phyloP scores from a whole-genome alignment of 1,139 yeast genomes.

The Diutina mesorugosa region DNA sequence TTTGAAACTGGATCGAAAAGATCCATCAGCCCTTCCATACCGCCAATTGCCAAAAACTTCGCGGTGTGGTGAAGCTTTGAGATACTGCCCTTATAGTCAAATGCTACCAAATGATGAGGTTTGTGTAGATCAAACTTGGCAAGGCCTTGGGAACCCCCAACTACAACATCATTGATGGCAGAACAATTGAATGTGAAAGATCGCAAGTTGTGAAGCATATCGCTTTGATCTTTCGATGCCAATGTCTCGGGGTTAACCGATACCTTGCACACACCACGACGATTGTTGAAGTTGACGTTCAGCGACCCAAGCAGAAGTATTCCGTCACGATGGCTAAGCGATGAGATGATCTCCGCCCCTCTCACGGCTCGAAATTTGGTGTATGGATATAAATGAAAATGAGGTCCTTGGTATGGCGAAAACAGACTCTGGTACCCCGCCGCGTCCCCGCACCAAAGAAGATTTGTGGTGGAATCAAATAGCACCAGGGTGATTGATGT shows the following conservation, averaged over 20 bases:
- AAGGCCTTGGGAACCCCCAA: slow-evolving; percentile 24
- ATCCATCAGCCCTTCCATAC: slow-evolving; percentile 56
- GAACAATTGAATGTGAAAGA: slow-evolving; percentile 26
- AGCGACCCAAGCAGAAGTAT: slow-evolving; percentile 42
- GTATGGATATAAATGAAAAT: slow-evolving; percentile 24
- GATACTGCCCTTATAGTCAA: slow-evolving; percentile 19
- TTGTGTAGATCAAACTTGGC: slow-evolving; percentile 51
- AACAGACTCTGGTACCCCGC: slow-evolving; percentile 22
- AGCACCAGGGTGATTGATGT: slow-evolving; percentile 5
- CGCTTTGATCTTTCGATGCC: slow-evolving; percentile 4
- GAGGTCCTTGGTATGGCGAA: slow-evolving; percentile 11
- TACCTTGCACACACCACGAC: slow-evolving; percentile 41
- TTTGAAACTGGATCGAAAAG: slow-evolving; percentile 61
- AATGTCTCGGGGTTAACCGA: slow-evolving; percentile 19
- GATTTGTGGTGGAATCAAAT: slow-evolving; percentile 62
- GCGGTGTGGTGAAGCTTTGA: slow-evolving; percentile 20
- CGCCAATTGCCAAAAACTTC: slow-evolving; percentile 48
- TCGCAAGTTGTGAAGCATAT: slow-evolving; percentile 14
- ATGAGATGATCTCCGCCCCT: slow-evolving; percentile 30
- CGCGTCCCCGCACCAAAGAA: slow-evolving; percentile 80
- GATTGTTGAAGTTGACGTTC: slow-evolving; percentile 39
- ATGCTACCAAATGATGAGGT: slow-evolving; percentile 14
- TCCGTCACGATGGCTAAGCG: slow-evolving; percentile 44
- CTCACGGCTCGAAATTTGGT: slow-evolving; percentile 31
- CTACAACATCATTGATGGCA: slow-evolving; percentile 22